Conservation (phyloP, 2,329 filamentous ascomycete genomes). For the Sporothrix variecibatus region DNA sequence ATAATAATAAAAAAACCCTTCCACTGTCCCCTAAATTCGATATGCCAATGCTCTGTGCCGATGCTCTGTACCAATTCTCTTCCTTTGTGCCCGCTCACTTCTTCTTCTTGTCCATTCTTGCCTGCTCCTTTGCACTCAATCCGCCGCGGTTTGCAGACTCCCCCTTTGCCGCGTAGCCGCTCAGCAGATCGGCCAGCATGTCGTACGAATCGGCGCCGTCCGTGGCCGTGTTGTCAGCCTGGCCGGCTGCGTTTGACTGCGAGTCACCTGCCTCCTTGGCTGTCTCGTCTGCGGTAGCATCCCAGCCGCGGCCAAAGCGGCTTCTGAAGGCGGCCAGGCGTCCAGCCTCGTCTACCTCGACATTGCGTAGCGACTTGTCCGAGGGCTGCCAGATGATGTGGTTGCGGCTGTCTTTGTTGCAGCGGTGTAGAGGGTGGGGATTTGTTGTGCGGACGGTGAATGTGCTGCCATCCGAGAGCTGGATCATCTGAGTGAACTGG, state of each 20-base stretch:
- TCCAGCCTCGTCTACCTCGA: conserved; percentile 95
- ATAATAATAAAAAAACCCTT: not conserved
- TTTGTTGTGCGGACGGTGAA: conserved; percentile 79
- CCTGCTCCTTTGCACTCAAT: conserved; percentile 44
- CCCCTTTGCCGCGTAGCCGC: conserved; percentile 50
- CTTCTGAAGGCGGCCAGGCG: conserved; percentile 81
- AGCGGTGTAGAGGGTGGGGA: conserved; percentile 61
- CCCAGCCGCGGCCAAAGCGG: conserved; percentile 82
- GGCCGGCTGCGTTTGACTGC: conserved; percentile 30
- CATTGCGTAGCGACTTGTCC: conserved; percentile 75
- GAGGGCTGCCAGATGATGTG: conserved; percentile 88
- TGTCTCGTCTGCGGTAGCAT: conserved; percentile 47
- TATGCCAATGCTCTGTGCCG: not conserved
- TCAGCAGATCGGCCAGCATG: conserved; percentile 54
- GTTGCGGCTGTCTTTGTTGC: conserved; percentile 83
- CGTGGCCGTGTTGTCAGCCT: conserved; percentile 19
- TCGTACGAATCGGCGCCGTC: conserved; percentile 36
- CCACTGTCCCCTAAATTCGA: not conserved
- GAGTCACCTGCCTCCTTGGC: not conserved
- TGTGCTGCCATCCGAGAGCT: conserved; percentile 85
- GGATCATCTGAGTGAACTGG: conserved; percentile 95
- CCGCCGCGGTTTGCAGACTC: conserved; percentile 42
- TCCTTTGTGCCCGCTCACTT: not conserved
- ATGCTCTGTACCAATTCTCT: not conserved
- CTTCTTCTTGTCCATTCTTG: conserved; percentile 47